Conservation (phyloP, 495 filamentous ascomycete species). For the Daldinia bambusicola region DNA sequence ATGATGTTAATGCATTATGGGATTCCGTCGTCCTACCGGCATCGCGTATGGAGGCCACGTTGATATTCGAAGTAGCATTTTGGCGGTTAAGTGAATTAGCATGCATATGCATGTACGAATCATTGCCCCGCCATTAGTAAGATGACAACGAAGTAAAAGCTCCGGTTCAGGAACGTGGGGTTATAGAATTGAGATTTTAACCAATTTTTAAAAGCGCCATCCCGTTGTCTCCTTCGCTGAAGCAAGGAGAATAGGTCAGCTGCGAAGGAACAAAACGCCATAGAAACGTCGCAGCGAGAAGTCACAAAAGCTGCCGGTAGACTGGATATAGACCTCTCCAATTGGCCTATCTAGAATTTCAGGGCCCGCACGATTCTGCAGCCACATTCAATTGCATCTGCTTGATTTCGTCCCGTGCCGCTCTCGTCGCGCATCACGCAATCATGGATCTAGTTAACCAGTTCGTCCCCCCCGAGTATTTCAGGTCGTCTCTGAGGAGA, state of each 20-base stretch:
- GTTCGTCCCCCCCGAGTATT: constrained; percentile 62
- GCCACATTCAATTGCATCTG: neutral
- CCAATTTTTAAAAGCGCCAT: constrained; percentile 39
- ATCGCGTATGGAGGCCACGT: constrained; percentile 27
- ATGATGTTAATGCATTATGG: constrained; percentile 5
- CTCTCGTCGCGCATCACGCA: constrained; percentile 2
- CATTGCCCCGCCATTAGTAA: constrained; percentile 2
- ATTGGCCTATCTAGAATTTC: constrained; percentile 26
- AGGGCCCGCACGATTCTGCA: constrained; percentile 11
- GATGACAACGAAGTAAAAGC: constrained; percentile 43
- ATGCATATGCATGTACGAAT: neutral
- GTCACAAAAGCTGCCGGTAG: neutral
- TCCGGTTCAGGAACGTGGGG: constrained; percentile 62
- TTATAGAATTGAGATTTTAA: constrained; percentile 35
- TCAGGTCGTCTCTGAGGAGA: constrained; percentile 14
- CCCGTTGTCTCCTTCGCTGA: constrained; percentile 27
- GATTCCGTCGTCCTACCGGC: constrained; percentile 7
- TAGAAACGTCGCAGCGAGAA: neutral
- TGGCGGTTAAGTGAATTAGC: constrained; percentile 17
- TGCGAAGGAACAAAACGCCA: constrained; percentile 5
- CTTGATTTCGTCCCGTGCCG: neutral
- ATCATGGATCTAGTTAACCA: constrained; percentile 86
- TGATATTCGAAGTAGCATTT: constrained; percentile 12
- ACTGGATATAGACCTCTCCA: constrained; percentile 7
- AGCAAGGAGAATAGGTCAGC: constrained; percentile 18